Conservation (phyloP, 2,329 filamentous ascomycete genomes). For the Penicillium sp. region DNA sequence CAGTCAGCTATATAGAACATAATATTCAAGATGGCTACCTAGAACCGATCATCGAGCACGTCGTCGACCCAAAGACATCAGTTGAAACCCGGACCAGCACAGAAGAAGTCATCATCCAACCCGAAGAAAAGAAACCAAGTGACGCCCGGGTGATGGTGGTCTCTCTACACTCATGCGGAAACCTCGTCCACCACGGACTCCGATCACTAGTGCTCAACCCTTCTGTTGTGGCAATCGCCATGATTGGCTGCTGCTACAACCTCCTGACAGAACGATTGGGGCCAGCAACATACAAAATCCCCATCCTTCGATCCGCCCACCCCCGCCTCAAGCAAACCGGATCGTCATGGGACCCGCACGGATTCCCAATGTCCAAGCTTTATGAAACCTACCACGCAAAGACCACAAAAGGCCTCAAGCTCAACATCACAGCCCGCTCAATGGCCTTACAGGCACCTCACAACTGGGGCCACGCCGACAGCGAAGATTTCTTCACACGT, state of each 20-base stretch:
- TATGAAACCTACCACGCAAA: conserved; percentile 58
- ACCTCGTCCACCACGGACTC: conserved; percentile 92
- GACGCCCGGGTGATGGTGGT: conserved; percentile 69
- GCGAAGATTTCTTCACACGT: conserved; percentile 81
- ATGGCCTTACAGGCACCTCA: conserved; percentile 95
- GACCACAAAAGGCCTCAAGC: conserved; percentile 62
- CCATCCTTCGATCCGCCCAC: conserved; percentile 72
- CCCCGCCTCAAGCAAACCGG: conserved; percentile 65
- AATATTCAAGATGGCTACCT: conserved; percentile 45
- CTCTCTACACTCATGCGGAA: conserved; percentile 95
- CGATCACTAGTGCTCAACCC: conserved; percentile 81
- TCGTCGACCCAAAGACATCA: conserved; percentile 25
- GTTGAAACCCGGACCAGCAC: neutral
- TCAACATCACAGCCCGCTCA: conserved; percentile 96
- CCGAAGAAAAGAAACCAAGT: conserved; percentile 6
- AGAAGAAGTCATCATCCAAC: conserved; percentile 2
- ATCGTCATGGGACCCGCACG: conserved; percentile 75
- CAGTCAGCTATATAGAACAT: conserved; percentile 46
- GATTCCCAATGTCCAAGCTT: conserved; percentile 84
- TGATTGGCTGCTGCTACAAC: conserved; percentile 98
- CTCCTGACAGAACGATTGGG: conserved; percentile 86
- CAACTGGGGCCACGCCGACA: conserved; percentile 83
- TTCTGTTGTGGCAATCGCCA: conserved; percentile 81
- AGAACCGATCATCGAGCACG: conserved; percentile 39
- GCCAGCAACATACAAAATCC: conserved; percentile 80